phyloP scores from a whole-genome alignment of 805 yeast species.

The Teunomyces barrocoloradensis region DNA sequence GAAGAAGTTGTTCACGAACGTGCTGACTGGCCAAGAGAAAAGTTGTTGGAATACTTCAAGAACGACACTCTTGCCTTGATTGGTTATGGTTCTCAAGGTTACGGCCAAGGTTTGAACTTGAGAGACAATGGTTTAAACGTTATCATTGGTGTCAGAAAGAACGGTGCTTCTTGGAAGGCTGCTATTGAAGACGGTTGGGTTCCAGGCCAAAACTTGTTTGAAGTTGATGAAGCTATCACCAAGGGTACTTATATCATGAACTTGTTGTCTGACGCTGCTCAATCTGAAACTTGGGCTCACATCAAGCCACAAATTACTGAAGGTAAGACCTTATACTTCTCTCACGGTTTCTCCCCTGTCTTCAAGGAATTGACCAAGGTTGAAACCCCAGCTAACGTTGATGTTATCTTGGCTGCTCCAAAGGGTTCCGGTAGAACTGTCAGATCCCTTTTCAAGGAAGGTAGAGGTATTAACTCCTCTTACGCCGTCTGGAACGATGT shows the following conservation, averaged over 20 bases:
- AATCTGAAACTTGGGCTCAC: slow-evolving; percentile 93
- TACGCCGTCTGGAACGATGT: slow-evolving; percentile 99
- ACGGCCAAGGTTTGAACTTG: slow-evolving; percentile 99
- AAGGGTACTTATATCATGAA: slow-evolving; percentile 96
- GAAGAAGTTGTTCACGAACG: slow-evolving; percentile 97
- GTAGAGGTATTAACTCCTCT: slow-evolving; percentile 99
- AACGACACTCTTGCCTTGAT: slow-evolving; percentile 95
- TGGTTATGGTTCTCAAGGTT: slow-evolving; percentile 99
- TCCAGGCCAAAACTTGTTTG: slow-evolving; percentile 97
- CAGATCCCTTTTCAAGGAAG: slow-evolving; percentile 98
- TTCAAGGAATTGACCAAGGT: slow-evolving; percentile 97
- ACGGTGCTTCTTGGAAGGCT: slow-evolving; percentile 99
- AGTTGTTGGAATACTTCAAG: slow-evolving; percentile 93
- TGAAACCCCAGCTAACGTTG: slow-evolving; percentile 91
- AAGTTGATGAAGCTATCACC: slow-evolving; percentile 86
- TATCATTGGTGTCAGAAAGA: slow-evolving; percentile 95
- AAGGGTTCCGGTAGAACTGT: slow-evolving; percentile 99
- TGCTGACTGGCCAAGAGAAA: slow-evolving; percentile 99
- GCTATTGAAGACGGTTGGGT: slow-evolving; percentile 99
- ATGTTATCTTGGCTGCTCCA: slow-evolving; percentile 98
- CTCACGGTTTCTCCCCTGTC: slow-evolving; percentile 99
- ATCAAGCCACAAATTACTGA: slow-evolving; percentile 90
- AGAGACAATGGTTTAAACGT: slow-evolving; percentile 99
- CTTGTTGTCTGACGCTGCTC: slow-evolving; percentile 98
- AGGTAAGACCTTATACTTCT: slow-evolving; percentile 97